Evolutionary conservation across 768 basidiomycete genomes (phyloP), one percentile per base, ranked within the genome.

Genomic region (Collybiopsis luxurians): DNA sequence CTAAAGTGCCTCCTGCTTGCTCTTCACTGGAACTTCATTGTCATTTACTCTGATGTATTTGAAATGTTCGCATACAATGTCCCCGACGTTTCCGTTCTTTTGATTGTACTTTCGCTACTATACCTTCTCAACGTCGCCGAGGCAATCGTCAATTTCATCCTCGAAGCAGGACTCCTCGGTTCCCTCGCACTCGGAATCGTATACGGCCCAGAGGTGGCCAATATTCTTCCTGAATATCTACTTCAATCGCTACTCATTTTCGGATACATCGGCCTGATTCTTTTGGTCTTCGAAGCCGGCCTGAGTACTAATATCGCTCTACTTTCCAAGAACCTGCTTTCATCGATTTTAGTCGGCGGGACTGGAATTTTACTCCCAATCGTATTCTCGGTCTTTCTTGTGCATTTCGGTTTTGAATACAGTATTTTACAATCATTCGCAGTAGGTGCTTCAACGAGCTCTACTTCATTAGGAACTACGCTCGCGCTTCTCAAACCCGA

Each of bases 381-480:
- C 40, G 78, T 71, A 0, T 64, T 81, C 1, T 79, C 78, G 0
- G 72, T 83, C 56, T 66, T 78, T 2, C 71, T 83, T 1, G 62
- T 84, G 5, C 60, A 67, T 27, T 67, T 72, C 17, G 76, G 69
- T 17, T 82, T 68, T 56, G 71, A 73, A 2, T 80, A 79, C 56
- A 57, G 68, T 0, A 51, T 65, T 0, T 60, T 82, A 2, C 79
- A 84, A 58, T 71, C 79, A 2, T 88, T 90, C 63, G 76, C 81
- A 0, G 82, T 83, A 0, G 86, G 86, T 0, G 82, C 84, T 1
- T 79, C 85, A 0, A 71, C 87, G 1, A 82, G 79, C 17, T 81
- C 83, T 0, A 89, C 86, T 0, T 84, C 82, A 0, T 74, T 89
- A 2, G 87, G 86, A 0, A 90, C 87, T 27, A 86, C 85, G 0